Conservation (phyloP, 2,329 filamentous ascomycete genomes). For the Fonsecaea nubica region DNA sequence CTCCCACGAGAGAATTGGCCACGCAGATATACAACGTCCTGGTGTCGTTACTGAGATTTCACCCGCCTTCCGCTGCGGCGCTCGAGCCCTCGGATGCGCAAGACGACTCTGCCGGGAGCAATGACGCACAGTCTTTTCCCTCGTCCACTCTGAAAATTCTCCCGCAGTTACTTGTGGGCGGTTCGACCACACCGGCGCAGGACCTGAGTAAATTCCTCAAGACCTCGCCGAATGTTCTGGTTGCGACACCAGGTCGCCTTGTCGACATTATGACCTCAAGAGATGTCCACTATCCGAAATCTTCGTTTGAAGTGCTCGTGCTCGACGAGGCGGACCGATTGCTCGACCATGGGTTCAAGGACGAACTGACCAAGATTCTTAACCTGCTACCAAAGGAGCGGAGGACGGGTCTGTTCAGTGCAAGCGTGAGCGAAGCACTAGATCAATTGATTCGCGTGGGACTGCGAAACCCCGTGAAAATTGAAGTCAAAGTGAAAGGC, state of each 20-base stretch:
- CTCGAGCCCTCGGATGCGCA: slow-evolving; percentile 49
- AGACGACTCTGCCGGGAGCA: slow-evolving; percentile 46
- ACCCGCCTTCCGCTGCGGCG: slow-evolving; percentile 71
- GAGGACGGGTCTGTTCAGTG: slow-evolving; percentile 91
- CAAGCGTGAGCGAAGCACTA: slow-evolving; percentile 93
- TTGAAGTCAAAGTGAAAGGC: slow-evolving; percentile 89
- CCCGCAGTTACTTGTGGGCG: slow-evolving; percentile 87
- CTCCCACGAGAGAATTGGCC: slow-evolving; percentile 89
- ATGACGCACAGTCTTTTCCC: slow-evolving; percentile 26
- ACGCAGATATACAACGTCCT: slow-evolving; percentile 88
- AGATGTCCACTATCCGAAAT: slow-evolving; percentile 85
- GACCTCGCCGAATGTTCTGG: slow-evolving; percentile 83
- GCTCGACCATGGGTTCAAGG: slow-evolving; percentile 91
- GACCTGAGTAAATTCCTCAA: slow-evolving; percentile 86
- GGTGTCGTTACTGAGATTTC: slow-evolving; percentile 77
- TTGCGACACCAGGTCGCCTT: slow-evolving; percentile 88
- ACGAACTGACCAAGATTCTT: slow-evolving; percentile 77
- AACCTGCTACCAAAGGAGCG: slow-evolving; percentile 87
- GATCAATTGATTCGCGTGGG: slow-evolving; percentile 91
- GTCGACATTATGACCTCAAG: slow-evolving; percentile 85
- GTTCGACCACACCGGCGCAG: slow-evolving; percentile 78
- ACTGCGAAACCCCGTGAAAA: slow-evolving; percentile 90
- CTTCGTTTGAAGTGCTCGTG: slow-evolving; percentile 88
- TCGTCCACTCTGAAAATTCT: slow-evolving; percentile 66
- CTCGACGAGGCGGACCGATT: slow-evolving; percentile 94